Evolutionary conservation across 306 rosid species (phyloP).

Genomic region (Vigna radiata): DNA sequence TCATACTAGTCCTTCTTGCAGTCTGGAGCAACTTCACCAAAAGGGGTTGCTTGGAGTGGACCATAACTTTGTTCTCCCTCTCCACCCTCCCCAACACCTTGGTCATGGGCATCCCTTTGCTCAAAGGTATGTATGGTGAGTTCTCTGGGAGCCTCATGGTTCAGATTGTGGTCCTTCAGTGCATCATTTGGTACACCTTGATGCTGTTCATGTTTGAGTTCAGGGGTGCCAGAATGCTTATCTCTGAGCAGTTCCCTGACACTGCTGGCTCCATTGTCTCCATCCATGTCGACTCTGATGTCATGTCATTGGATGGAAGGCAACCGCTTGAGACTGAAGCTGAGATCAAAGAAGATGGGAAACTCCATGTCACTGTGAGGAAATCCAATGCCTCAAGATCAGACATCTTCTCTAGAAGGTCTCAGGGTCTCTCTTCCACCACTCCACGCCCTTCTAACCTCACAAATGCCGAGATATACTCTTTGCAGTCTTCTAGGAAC

Average conservation of each 20-base stretch:
- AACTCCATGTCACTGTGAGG: slow-evolving; percentile 84
- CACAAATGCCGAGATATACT: slow-evolving; percentile 90
- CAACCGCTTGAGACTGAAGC: slow-evolving; percentile 85
- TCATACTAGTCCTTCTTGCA: slow-evolving; percentile 57
- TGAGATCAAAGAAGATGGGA: slow-evolving; percentile 86
- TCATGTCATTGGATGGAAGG: slow-evolving; percentile 82
- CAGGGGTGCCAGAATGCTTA: slow-evolving; percentile 74
- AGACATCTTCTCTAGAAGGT: slow-evolving; percentile 82
- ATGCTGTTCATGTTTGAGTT: slow-evolving; percentile 88
- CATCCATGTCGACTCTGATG: slow-evolving; percentile 92
- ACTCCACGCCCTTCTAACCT: slow-evolving; percentile 86
- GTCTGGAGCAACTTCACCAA: slow-evolving; percentile 66
- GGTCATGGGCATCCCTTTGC: slow-evolving; percentile 90
- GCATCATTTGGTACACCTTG: slow-evolving; percentile 92
- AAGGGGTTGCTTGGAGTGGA: slow-evolving; percentile 86
- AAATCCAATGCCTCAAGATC: slow-evolving; percentile 88
- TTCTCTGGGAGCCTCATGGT: slow-evolving; percentile 88
- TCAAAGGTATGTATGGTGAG: slow-evolving; percentile 91
- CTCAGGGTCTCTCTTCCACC: slow-evolving; percentile 68
- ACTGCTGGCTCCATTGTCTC: slow-evolving; percentile 94
- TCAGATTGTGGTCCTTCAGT: slow-evolving; percentile 91
- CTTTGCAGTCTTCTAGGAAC: slow-evolving; percentile 79
- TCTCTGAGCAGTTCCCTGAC: slow-evolving; percentile 92
- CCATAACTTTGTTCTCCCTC: slow-evolving; percentile 82
- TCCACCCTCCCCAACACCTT: slow-evolving; percentile 89